Evolutionary conservation across 1,284 basidiomycete species (phyloP).

Genomic region (Cystobasidium pallidum): DNA sequence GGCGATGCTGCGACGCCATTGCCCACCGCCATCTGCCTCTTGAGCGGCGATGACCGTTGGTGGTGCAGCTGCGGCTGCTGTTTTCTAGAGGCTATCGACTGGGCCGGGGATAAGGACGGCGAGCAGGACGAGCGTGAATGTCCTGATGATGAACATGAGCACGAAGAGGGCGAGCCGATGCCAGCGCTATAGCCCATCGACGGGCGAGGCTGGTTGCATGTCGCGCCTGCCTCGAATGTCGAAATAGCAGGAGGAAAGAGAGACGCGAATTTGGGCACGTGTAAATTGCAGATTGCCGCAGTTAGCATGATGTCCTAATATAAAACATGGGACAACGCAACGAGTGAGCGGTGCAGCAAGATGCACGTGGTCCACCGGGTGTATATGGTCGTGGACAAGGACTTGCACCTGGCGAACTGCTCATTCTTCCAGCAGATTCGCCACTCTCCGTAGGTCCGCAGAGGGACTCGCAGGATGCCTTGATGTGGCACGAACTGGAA

Average conservation of each 20-base stretch:
- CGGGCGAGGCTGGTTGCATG: background rate
- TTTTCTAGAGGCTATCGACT: slow-evolving; percentile 1
- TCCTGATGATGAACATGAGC: background rate
- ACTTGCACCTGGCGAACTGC: no score
- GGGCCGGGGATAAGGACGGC: slow-evolving; percentile 15
- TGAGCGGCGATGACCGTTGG: slow-evolving; percentile 12
- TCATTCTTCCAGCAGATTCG: background rate
- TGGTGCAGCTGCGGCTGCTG: background rate
- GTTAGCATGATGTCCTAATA: no score
- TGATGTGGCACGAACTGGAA: no score
- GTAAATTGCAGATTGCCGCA: background rate
- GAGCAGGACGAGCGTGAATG: slow-evolving; percentile 7
- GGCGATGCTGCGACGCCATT: background rate
- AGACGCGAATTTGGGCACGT: background rate
- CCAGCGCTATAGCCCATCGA: background rate
- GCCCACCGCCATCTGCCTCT: slow-evolving; percentile 20
- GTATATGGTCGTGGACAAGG: no score
- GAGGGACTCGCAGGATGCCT: no score
- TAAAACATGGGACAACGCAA: no score
- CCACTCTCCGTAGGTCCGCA: no score
- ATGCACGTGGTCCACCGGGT: no score
- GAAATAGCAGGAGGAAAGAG: slow-evolving; percentile 1
- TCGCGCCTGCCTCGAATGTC: background rate
- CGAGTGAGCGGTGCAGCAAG: no score
- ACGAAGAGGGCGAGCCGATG: background rate